Conservation (phyloP, 164 flowering plant genomes). For the Vitis cinerea region DNA sequence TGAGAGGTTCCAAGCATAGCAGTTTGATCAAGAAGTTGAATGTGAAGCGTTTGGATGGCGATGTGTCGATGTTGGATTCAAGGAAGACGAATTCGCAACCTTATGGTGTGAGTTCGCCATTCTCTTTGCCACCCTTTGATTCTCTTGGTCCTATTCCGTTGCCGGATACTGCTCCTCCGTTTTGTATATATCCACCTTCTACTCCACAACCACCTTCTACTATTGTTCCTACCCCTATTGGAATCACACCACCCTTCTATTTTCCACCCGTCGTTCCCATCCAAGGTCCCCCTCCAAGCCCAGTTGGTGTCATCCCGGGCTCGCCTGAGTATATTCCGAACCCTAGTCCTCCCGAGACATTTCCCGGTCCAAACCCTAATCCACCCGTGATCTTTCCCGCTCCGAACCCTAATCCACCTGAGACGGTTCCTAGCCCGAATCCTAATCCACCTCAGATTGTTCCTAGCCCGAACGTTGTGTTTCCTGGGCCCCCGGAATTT, state of each 20-base stretch:
- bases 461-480: conserved; percentile 26
- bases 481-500: conserved; percentile 13
- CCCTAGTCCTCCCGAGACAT: conserved; percentile 1
- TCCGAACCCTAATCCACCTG: conserved; percentile 26
- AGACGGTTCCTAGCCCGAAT: not conserved
- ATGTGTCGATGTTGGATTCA: not conserved
- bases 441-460: conserved; percentile 22
- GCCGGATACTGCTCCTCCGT: conserved; percentile 55
- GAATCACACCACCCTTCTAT: conserved; percentile 16
- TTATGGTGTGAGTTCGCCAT: conserved; percentile 56
- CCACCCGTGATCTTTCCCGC: conserved; percentile 14
- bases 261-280: conserved; percentile 36
- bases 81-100: conserved; percentile 27
- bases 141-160: conserved; percentile 46
- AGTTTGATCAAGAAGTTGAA: conserved; percentile 15
- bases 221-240: conserved; percentile 25
- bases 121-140: conserved; percentile 58
- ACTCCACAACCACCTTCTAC: conserved; percentile 45
- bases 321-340: conserved; percentile 23
- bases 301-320: conserved; percentile 19
- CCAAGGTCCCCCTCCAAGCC: conserved; percentile 48
- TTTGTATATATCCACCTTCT: conserved; percentile 55
- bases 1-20: not conserved
- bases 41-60: conserved; percentile 25
- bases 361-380: conserved; percentile 1